phyloP scores from a whole-genome alignment of 208 protist species.

The Tetramitus jugosus region DNA sequence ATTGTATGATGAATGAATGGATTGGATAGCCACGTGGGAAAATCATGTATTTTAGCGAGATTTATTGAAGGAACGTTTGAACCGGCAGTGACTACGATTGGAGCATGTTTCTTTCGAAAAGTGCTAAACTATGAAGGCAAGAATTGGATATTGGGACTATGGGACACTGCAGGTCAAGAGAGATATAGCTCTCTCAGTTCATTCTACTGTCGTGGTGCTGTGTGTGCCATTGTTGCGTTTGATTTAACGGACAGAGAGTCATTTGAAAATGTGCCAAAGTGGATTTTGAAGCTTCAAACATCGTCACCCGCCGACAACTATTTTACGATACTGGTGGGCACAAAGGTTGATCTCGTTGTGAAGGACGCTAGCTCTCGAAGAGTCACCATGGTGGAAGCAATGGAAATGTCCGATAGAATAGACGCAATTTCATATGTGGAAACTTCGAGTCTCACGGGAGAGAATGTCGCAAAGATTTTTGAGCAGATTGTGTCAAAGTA shows the following conservation, averaged over 20 bases:
- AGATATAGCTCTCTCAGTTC: conserved; percentile 3
- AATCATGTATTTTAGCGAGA: background rate
- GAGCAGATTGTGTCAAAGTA: conserved; percentile 80
- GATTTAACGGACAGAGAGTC: background rate
- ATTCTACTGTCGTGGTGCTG: background rate
- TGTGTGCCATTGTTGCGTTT: background rate
- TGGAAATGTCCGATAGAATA: background rate
- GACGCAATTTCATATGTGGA: background rate
- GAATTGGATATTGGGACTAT: background rate
- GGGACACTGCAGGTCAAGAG: background rate
- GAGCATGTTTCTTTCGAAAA: background rate
- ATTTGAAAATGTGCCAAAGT: background rate
- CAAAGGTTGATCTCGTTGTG: background rate
- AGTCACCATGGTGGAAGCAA: background rate
- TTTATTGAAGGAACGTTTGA: background rate
- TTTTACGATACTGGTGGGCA: conserved; percentile 3
- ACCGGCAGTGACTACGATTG: background rate
- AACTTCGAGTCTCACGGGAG: background rate
- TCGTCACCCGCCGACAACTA: background rate
- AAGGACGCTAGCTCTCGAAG: background rate
- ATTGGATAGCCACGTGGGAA: background rate
- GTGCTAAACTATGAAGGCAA: background rate
- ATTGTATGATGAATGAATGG: no score
- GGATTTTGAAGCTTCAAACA: background rate
- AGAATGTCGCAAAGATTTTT: conserved; percentile 77